Evolutionary conservation across 1,139 yeast genomes (phyloP).

Genomic region (Hyphopichia buzzinii): DNA sequence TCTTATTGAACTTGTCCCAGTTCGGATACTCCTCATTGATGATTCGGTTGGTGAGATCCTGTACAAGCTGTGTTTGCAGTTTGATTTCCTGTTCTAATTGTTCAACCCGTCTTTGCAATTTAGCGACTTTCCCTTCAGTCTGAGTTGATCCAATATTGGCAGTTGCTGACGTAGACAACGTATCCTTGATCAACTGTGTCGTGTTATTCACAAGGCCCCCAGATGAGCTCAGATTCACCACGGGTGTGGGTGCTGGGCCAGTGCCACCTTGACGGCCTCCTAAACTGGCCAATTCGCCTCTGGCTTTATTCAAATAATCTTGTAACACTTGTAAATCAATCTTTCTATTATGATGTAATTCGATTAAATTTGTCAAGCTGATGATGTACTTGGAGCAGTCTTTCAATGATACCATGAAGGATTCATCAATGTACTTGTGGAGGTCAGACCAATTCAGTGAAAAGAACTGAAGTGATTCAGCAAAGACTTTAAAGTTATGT

Average conservation of each 20-base stretch:
- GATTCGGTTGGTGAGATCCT: slow-evolving; percentile 65
- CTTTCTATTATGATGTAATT: slow-evolving; percentile 86
- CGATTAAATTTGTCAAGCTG: slow-evolving; percentile 72
- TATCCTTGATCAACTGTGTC: slow-evolving; percentile 46
- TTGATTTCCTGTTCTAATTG: slow-evolving; percentile 54
- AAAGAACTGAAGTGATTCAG: slow-evolving; percentile 50
- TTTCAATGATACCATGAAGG: slow-evolving; percentile 76
- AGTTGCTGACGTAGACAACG: slow-evolving; percentile 45
- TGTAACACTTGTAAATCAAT: slow-evolving; percentile 84
- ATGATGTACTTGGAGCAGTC: slow-evolving; percentile 86
- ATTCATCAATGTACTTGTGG: slow-evolving; percentile 69
- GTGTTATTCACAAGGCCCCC: slow-evolving; percentile 44
- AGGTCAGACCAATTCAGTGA: slow-evolving; percentile 39
- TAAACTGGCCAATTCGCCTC: slow-evolving; percentile 60
- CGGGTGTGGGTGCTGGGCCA: slow-evolving; percentile 36
- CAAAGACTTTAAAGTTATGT: slow-evolving; percentile 38
- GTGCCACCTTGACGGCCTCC: slow-evolving; percentile 44
- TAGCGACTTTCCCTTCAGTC: slow-evolving; percentile 34
- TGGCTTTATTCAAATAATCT: slow-evolving; percentile 72
- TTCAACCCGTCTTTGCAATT: slow-evolving; percentile 30
- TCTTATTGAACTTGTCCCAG: slow-evolving; percentile 78
- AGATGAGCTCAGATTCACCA: slow-evolving; percentile 16
- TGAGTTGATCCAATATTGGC: slow-evolving; percentile 40
- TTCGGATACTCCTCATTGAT: slow-evolving; percentile 79
- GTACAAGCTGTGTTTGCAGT: slow-evolving; percentile 45